Base-by-base conservation (phyloP, 495 filamentous ascomycete species). In the Glonium stellatum region DNA sequence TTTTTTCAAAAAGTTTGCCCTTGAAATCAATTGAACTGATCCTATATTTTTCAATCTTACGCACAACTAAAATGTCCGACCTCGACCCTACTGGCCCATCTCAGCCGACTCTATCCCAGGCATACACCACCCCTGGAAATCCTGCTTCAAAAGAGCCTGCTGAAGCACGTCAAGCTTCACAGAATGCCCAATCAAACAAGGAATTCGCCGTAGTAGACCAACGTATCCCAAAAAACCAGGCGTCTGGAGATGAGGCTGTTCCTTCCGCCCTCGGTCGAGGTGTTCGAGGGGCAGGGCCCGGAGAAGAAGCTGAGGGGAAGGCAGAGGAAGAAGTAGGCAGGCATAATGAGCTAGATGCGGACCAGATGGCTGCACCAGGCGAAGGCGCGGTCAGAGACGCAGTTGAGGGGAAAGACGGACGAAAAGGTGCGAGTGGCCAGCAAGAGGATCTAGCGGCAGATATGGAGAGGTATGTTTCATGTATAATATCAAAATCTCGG, bases 121-220 rank as follows among this genome's bases (percentile, higher is more conserved):
- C 68, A 22, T 76, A 76, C 68, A 64, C 60, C 34, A 71, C 69
- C 44, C 53, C 67, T 42, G 65, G 63, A 55, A 77, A 77, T 64
- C 58, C 71, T 54, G 70, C 67, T n/a, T 56, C 66, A 31, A 72
- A 74, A 56, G 62, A 61, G 51, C 72, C 72, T 1, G 41, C 63
- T 47, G 74, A 77, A 52, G 4, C 49, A 15, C 11, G 3, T 1
- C 19, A 50, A 22, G 53, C 71, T 0, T n/a, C 70, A 12, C n/a
- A 25, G 44, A 66, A 71, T 44, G 60, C 70, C 4, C 36, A 48
- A 27, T 13, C 50, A 15, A 36, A 44, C 52, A 18, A 57, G 18
- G 55, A 59, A 35, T 55, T 37, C 44, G 12, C 25, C 15, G 18
- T 25, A 21, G 52, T 51, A 19, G 70, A 71, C 53, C 67, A 69